Conservation (phyloP, 352 stramenopile genomes). For the Globisporangium acanthophoron region DNA sequence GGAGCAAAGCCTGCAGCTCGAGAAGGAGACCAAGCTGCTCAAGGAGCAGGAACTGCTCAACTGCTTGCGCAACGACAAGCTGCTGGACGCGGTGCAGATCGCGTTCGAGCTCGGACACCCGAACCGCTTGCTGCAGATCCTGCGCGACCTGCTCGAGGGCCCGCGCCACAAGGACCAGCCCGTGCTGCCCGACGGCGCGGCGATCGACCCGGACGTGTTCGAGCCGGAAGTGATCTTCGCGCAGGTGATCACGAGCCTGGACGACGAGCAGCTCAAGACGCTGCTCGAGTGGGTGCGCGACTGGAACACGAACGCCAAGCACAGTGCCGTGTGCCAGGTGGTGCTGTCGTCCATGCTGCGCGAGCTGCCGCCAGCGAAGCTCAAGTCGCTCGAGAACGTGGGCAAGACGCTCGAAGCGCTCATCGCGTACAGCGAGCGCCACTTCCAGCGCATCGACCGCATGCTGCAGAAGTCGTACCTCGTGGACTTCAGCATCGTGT, state of each 20-base stretch:
- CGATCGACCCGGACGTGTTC: constrained; percentile 51
- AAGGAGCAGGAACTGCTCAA: constrained; percentile 96
- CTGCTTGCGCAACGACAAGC: constrained; percentile 90
- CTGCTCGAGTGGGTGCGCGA: constrained; percentile 94
- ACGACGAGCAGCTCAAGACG: constrained; percentile 80
- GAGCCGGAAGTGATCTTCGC: constrained; percentile 57
- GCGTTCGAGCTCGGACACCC: constrained; percentile 93
- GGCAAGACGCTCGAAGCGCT: constrained; percentile 89
- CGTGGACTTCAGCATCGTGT: constrained; percentile 91
- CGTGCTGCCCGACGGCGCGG: constrained; percentile 24
- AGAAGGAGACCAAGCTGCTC: constrained; percentile 88
- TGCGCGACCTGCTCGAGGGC: constrained; percentile 76
- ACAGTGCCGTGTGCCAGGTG: constrained; percentile 91
- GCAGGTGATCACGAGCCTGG: constrained; percentile 67
- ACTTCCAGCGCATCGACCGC: constrained; percentile 96
- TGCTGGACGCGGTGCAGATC: constrained; percentile 74
- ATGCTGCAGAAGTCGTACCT: constrained; percentile 97
- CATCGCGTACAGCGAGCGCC: constrained; percentile 95
- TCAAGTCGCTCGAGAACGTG: constrained; percentile 70
- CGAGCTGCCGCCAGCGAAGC: constrained; percentile 47
- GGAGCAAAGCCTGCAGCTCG: constrained; percentile 72
- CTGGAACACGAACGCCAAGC: constrained; percentile 97
- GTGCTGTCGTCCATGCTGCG: constrained; percentile 90
- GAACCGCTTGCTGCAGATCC: constrained; percentile 91
- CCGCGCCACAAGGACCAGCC: constrained; percentile 58